These are phyloP conservation scores for Chalciporus piperatus DNA, from an alignment of 768 basidiomycete genomes.

Conservation along the genomic window DNA sequence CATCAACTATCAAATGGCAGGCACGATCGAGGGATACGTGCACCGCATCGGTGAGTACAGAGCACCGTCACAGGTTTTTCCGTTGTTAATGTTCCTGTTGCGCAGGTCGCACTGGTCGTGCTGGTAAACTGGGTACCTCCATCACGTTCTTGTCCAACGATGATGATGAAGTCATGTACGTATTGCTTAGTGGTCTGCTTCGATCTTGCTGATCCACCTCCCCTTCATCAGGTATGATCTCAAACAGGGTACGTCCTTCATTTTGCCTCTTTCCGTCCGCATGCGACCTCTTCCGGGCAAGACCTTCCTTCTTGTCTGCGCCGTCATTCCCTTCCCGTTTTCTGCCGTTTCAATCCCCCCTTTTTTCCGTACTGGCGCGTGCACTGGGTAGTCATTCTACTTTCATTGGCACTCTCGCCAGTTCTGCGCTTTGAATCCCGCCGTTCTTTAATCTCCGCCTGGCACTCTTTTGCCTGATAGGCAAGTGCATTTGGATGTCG, in stretches of 20 bases:
- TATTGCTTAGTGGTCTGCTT: conserved; percentile 16
- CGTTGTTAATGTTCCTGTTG: conserved; percentile 1
- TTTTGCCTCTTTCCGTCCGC: not conserved
- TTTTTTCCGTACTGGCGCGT: not conserved
- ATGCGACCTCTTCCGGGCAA: not conserved
- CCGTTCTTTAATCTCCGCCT: conserved; percentile 13
- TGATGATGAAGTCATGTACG: conserved; percentile 96
- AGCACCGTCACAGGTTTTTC: not conserved
- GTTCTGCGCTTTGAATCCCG: not conserved
- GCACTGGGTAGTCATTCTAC: not conserved
- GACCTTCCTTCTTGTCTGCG: not conserved
- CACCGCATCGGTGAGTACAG: conserved; percentile 85
- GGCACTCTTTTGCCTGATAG: not conserved
- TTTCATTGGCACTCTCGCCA: conserved; percentile 4
- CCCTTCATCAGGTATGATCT: conserved; percentile 76
- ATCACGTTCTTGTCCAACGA: conserved; percentile 97
- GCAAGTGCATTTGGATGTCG: too few species aligned
- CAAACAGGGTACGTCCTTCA: conserved; percentile 66
- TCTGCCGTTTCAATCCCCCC: not conserved
- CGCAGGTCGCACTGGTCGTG: conserved; percentile 94
- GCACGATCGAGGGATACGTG: conserved; percentile 94
- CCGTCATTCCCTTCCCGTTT: not conserved
- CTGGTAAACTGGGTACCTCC: conserved; percentile 89
- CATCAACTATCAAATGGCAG: conserved; percentile 97
- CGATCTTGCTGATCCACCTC: conserved; percentile 5